A percentile compares a stretch with the other conserved stretches of the same genome.
phyloP scores from a whole-genome alignment of 345 rosid genomes.

The Chamaenerion angustifolium region DNA sequence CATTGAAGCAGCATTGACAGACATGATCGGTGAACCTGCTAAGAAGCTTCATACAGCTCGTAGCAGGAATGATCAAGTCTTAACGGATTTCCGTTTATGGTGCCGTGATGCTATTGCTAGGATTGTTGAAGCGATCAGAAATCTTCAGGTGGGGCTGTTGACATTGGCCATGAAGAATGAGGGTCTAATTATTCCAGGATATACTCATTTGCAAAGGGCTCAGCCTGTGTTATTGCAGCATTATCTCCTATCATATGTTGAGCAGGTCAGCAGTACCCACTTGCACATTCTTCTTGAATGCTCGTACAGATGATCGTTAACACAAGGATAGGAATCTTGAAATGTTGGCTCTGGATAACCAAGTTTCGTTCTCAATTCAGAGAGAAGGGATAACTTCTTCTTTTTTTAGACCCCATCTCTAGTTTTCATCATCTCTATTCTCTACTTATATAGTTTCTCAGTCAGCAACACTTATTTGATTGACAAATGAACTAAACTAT shows the following conservation, averaged over 20 bases:
- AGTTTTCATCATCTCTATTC: background rate
- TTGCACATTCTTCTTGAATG: background rate
- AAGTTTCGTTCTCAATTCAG: no score
- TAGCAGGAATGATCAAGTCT: slow-evolving; percentile 81
- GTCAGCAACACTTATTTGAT: background rate
- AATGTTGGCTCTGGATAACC: no score
- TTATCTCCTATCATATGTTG: slow-evolving; percentile 73
- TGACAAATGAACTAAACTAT: background rate
- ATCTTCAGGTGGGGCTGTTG: slow-evolving; percentile 62
- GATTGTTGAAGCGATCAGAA: slow-evolving; percentile 22
- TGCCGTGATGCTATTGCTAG: slow-evolving; percentile 82
- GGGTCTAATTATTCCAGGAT: slow-evolving; percentile 77
- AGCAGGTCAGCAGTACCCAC: slow-evolving; percentile 38
- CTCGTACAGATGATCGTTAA: background rate
- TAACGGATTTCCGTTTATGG: slow-evolving; percentile 86
- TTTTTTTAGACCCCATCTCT: no score
- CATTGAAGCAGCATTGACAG: slow-evolving; percentile 86
- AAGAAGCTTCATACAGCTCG: slow-evolving; percentile 95
- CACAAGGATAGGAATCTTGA: no score
- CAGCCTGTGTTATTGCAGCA: slow-evolving; percentile 84
- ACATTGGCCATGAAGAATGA: slow-evolving; percentile 54
- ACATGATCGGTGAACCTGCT: slow-evolving; percentile 93
- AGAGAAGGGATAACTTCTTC: no score
- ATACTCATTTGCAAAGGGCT: slow-evolving; percentile 92
- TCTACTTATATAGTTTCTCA: background rate